phyloP scores from a whole-genome alignment of 805 yeast species.

The Tetrapisispora namnaoensis region DNA sequence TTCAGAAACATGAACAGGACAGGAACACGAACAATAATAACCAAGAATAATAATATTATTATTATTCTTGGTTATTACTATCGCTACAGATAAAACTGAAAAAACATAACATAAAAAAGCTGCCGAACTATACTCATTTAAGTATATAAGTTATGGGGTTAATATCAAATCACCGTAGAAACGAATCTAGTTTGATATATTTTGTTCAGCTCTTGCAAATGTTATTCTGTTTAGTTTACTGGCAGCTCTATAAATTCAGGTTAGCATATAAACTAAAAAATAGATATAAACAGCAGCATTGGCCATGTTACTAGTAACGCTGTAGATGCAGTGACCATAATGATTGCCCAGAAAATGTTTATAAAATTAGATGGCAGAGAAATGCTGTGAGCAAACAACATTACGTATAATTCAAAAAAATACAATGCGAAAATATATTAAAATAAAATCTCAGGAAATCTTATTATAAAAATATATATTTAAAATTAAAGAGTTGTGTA shows the following conservation, averaged over 20 bases:
- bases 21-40: not conserved
- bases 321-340: not conserved
- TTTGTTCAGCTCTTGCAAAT: not conserved
- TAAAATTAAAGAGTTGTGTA: not conserved
- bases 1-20: not conserved
- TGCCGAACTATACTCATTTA: not conserved
- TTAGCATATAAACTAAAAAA: not conserved
- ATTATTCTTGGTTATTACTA: not conserved
- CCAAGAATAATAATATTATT: no score
- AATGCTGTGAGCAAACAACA: not conserved
- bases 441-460: no score
- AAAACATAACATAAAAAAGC: not conserved
- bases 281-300: not conserved
- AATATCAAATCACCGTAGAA: not conserved
- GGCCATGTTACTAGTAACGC: not conserved
- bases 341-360: no score
- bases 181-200: not conserved
- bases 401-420: not conserved
- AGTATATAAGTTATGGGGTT: not conserved
- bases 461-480: no score
- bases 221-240: not conserved
- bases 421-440: not conserved
- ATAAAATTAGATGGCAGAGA: not conserved
- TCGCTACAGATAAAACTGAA: not conserved
- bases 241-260: not conserved